Evolutionary conservation across 2,329 filamentous ascomycete species (phyloP).

Genomic region (Diplodia intermedia): DNA sequence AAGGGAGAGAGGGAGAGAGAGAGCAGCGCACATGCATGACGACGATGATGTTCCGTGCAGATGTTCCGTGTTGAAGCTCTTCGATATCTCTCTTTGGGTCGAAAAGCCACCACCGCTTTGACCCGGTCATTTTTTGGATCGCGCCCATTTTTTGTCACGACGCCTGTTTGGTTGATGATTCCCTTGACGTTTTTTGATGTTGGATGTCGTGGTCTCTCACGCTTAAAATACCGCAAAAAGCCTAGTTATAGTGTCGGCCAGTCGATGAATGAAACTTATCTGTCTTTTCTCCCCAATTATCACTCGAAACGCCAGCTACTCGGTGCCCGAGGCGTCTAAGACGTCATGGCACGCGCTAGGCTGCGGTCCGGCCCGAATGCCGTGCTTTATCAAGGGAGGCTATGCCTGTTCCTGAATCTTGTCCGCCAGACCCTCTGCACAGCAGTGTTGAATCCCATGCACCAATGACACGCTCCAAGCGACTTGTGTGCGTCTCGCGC

Average conservation of each 20-base stretch:
- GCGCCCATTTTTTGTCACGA: neutral
- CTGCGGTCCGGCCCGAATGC: neutral
- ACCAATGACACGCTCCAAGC: too few relatives aligned
- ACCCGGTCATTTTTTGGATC: neutral
- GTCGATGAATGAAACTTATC: neutral
- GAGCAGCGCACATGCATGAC: neutral
- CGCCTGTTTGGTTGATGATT: neutral
- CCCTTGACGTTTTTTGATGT: neutral
- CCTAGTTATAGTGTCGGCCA: neutral
- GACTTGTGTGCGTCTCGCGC: too few relatives aligned
- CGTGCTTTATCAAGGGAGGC: neutral
- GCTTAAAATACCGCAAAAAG: neutral
- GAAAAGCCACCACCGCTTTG: neutral
- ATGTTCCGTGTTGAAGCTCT: neutral
- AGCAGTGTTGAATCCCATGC: neutral
- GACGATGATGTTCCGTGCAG: neutral
- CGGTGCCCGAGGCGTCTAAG: neutral
- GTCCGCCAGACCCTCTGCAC: neutral
- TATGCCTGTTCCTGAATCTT: neutral
- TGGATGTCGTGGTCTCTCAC: neutral
- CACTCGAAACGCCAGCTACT: neutral
- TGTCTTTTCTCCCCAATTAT: neutral
- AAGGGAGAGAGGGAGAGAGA: too few relatives aligned
- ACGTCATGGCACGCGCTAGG: constrained; percentile 1
- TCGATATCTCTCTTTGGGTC: neutral